phyloP scores from a whole-genome alignment of 192 early-diverging fungal genomes.

The Cladochytrium replicatum region DNA sequence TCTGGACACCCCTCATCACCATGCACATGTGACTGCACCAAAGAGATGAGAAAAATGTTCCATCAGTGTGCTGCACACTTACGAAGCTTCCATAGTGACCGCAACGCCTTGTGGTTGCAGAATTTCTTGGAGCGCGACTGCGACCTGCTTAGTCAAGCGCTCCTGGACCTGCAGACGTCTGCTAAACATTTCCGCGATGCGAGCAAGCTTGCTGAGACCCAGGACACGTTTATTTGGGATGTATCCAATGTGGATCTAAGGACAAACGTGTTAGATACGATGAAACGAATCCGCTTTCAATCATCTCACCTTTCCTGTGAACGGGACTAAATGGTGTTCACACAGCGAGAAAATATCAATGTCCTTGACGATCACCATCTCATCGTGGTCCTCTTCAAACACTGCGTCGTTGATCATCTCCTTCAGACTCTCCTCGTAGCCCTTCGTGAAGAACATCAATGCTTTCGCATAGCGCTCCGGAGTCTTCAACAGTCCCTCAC shows the following conservation, averaged over 20 bases:
- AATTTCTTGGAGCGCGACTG: conserved; percentile 78
- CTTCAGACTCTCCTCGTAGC: conserved; percentile 85
- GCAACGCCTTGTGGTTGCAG: conserved; percentile 94
- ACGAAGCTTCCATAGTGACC: conserved; percentile 91
- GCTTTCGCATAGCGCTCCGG: conserved; percentile 96
- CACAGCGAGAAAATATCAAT: conserved; percentile 94
- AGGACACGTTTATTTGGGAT: conserved; percentile 91
- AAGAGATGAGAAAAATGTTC: background rate
- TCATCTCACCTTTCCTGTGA: conserved; percentile 75
- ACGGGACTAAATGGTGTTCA: conserved; percentile 98
- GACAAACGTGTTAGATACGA: background rate
- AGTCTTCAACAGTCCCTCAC: conserved; percentile 91
- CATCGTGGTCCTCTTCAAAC: conserved; percentile 98
- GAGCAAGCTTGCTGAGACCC: conserved; percentile 91
- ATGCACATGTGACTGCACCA: conserved; percentile 78
- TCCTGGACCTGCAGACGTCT: conserved; percentile 96
- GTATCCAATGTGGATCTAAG: conserved; percentile 86
- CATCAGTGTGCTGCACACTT: no score
- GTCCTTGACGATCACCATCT: conserved; percentile 98
- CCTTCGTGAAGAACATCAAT: conserved; percentile 94
- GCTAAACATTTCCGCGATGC: conserved; percentile 97
- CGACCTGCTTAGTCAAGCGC: conserved; percentile 95
- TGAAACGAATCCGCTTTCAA: no score
- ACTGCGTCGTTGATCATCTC: conserved; percentile 90
- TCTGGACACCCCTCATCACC: conserved; percentile 97